A percentile compares a stretch with the other conserved stretches of the same genome.
phyloP scores from a whole-genome alignment of 352 stramenopile species.

The Phytophthora pini region DNA sequence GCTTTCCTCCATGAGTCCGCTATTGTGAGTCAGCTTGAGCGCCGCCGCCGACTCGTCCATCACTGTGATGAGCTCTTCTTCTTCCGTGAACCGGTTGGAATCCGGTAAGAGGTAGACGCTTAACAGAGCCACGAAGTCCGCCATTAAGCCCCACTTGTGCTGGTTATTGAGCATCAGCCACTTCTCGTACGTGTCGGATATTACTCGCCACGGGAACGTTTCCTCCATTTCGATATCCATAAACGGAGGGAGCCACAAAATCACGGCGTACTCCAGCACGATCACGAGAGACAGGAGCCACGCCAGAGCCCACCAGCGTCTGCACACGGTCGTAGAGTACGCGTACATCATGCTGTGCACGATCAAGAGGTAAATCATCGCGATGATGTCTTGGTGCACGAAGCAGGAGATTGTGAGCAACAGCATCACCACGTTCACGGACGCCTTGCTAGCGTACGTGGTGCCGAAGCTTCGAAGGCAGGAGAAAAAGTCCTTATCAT shows the following conservation, averaged over 20 bases:
- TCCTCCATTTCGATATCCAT: slow-evolving; percentile 64
- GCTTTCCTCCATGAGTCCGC: slow-evolving; percentile 12
- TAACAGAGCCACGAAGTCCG: slow-evolving; percentile 77
- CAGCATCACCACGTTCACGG: slow-evolving; percentile 81
- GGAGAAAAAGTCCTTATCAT: slow-evolving; percentile 69
- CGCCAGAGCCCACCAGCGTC: slow-evolving; percentile 61
- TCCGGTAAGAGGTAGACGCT: slow-evolving; percentile 74
- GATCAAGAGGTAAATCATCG: slow-evolving; percentile 78
- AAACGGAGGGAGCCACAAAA: slow-evolving; percentile 75
- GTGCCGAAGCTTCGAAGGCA: slow-evolving; percentile 70
- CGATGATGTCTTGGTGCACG: slow-evolving; percentile 78
- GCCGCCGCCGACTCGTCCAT: slow-evolving; percentile 33
- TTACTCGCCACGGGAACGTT: slow-evolving; percentile 60
- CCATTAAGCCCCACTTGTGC: slow-evolving; percentile 79
- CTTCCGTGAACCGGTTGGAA: slow-evolving; percentile 47
- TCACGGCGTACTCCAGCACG: slow-evolving; percentile 72
- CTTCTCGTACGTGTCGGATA: slow-evolving; percentile 63
- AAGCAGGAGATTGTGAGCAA: slow-evolving; percentile 83
- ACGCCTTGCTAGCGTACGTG: slow-evolving; percentile 77
- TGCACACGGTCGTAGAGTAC: slow-evolving; percentile 53
- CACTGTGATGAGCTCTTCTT: slow-evolving; percentile 42
- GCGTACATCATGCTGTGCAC: slow-evolving; percentile 88
- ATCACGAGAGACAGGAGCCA: slow-evolving; percentile 69
- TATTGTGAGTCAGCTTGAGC: slow-evolving; percentile 13
- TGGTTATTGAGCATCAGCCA: slow-evolving; percentile 76